phyloP scores from a whole-genome alignment of 2,329 filamentous ascomycete genomes.

The Monilinia fructigena region DNA sequence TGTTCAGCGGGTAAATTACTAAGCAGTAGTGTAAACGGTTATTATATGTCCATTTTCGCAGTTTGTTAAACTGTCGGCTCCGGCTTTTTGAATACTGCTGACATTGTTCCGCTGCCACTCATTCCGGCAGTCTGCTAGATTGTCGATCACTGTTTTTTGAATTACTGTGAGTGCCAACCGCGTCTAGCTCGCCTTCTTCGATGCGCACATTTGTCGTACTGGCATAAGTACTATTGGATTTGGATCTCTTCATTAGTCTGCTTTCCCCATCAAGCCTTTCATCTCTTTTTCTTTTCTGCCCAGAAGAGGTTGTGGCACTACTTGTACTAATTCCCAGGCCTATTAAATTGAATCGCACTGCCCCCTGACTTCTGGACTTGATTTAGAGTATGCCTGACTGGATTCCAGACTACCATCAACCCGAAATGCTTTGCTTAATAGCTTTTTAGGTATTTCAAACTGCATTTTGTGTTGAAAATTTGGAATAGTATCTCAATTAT shows the following conservation, averaged over 20 bases:
- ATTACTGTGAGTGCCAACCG: slow-evolving; percentile 30
- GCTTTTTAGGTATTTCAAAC: slow-evolving; percentile 31
- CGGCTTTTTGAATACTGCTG: slow-evolving; percentile 24
- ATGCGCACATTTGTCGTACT: slow-evolving; percentile 25
- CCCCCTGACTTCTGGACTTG: slow-evolving; percentile 27
- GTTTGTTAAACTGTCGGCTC: slow-evolving; percentile 24
- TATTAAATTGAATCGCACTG: slow-evolving; percentile 25
- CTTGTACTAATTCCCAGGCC: slow-evolving; percentile 20
- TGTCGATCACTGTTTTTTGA: slow-evolving; percentile 33
- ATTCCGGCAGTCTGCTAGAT: slow-evolving; percentile 30
- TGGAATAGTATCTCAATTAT: slow-evolving; percentile 32
- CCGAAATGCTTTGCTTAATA: slow-evolving; percentile 31
- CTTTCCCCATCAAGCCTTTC: slow-evolving; percentile 26
- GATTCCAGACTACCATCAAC: slow-evolving; percentile 29
- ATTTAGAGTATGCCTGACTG: slow-evolving; percentile 28
- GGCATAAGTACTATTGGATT: slow-evolving; percentile 27
- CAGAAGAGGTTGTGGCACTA: neutral
- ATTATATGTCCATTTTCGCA: slow-evolving; percentile 30
- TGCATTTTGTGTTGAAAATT: slow-evolving; percentile 34
- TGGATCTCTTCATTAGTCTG: slow-evolving; percentile 29
- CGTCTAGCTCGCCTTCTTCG: slow-evolving; percentile 29
- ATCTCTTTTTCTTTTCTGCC: slow-evolving; percentile 28
- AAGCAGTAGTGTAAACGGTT: slow-evolving; percentile 40
- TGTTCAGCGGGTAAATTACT: slow-evolving; percentile 39
- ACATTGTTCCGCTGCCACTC: slow-evolving; percentile 23